Evolutionary conservation across 1,139 yeast genomes (phyloP), one percentile per base, ranked within the genome.

Genomic region (Pichia inconspicua): DNA sequence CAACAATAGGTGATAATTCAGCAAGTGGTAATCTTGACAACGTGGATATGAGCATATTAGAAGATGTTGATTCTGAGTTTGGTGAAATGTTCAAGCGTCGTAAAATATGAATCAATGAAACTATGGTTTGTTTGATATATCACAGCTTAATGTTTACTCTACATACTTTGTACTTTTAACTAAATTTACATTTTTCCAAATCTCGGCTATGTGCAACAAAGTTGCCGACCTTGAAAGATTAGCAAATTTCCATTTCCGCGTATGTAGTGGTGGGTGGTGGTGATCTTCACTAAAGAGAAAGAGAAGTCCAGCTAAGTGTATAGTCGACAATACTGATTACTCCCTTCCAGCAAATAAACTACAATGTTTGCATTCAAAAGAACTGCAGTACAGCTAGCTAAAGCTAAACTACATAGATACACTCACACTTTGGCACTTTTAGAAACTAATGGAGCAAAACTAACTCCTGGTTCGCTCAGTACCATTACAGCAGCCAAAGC

Each of bases 391-490:
- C 40, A 19, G 12, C 19, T 15, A 34, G 11, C 4, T 19, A 37
- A 22, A 27, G n/a, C 8, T 9, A 37, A 28, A 37, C 9, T 27
- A 14, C 36, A 47, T 14, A 43, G 49, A 42, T 44, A 35, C 11
- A 35, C 53, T 6, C 47, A 48, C 39, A 87, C 96, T 0, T 73
- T 90, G 59, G 83, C 94, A 1, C 78, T 86, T 56, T 68, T 89
- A 42, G 97, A 89, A 67, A 71, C 81, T 42, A 68, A 70, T 12
- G 81, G 81, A 15, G 59, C 71, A 5, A 63, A 66, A 47, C 68
- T 86, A 47, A 68, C 83, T 1, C 78, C 94, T 3, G 78, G 86
- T 2, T 78, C 96, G 3, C 72, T 86, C 51, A 78, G 84, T 6
- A 69, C 85, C 3, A 61, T 84, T 36, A 68, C 74, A 10, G 92